Percentiles rank a stretch among this genome's conserved stretches.
Evolutionary conservation across 2,329 filamentous ascomycete genomes (phyloP).

Genomic region (Phoma herbarum): DNA sequence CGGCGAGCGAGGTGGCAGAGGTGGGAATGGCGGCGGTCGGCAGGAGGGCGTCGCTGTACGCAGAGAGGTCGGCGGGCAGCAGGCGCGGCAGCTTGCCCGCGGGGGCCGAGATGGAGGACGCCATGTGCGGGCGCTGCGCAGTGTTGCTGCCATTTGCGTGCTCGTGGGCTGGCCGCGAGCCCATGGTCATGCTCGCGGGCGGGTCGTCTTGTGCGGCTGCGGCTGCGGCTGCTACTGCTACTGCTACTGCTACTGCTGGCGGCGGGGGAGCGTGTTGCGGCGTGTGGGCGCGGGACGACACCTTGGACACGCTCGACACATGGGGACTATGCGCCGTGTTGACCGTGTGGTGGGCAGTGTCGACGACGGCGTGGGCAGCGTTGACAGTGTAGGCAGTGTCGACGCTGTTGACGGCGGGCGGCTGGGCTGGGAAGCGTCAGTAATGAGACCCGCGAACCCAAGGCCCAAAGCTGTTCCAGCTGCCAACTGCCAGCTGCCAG

Average conservation of each 20-base stretch:
- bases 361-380: not conserved
- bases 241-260: conserved; percentile 57
- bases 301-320: conserved; percentile 39
- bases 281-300: conserved; percentile 59
- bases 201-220: conserved; percentile 62
- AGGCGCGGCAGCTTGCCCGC: conserved; percentile 60
- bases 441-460: not conserved
- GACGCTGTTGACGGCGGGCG: conserved; percentile 42
- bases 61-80: conserved; percentile 71
- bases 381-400: conserved; percentile 61
- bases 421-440: conserved; percentile 11
- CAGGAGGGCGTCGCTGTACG: conserved; percentile 70
- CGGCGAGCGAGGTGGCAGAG: conserved; percentile 75
- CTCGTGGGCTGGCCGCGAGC: conserved; percentile 11
- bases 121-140: conserved; percentile 38
- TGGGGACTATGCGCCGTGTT: conserved; percentile 57
- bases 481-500: conserved; percentile 45
- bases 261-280: conserved; percentile 56
- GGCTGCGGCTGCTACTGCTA: no score
- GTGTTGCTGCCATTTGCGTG: conserved; percentile 2
- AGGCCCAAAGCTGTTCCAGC: conserved; percentile 1
- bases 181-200: conserved; percentile 44
- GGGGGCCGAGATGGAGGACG: conserved; percentile 56
- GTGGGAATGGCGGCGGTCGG: conserved; percentile 63
- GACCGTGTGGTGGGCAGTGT: conserved; percentile 59